These are phyloP conservation scores for Trichoderma atroviride DNA, from an alignment of 2,329 filamentous ascomycete genomes.

Conservation along the genomic window DNA sequence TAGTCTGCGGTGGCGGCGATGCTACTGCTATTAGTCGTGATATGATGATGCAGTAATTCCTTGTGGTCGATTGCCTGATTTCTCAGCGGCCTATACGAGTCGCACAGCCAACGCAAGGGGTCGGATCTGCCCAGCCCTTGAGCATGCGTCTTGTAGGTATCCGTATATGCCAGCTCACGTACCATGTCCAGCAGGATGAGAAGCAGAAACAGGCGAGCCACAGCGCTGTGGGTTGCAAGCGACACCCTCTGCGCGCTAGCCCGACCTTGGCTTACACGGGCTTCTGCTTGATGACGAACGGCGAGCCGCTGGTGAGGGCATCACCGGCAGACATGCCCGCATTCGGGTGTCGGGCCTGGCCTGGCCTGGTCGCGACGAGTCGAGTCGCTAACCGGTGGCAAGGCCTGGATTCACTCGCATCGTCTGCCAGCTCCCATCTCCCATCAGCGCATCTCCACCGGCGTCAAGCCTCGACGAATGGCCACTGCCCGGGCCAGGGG, in stretches of 20 bases:
- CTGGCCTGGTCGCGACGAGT: constrained; percentile 6
- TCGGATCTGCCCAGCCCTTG: neutral
- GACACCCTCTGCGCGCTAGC: constrained; percentile 8
- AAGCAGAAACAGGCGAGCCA: neutral
- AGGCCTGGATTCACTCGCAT: neutral
- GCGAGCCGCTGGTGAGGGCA: neutral
- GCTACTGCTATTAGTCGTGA: neutral
- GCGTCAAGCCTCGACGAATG: neutral
- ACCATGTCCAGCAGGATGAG: no score
- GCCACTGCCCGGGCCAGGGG: neutral
- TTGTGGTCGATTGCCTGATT: neutral
- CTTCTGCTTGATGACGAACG: constrained; percentile 10
- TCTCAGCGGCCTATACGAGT: neutral
- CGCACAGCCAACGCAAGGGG: neutral
- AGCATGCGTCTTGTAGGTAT: neutral
- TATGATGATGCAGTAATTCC: neutral
- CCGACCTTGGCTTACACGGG: neutral
- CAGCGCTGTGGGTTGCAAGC: neutral
- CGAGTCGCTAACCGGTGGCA: constrained; percentile 11
- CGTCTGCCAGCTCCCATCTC: constrained; percentile 3
- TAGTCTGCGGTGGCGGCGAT: neutral
- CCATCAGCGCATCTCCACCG: constrained; percentile 2
- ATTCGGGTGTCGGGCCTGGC: neutral
- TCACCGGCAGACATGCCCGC: constrained; percentile 1
- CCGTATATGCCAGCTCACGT: neutral